Evolutionary conservation across 768 basidiomycete species (phyloP).

Genomic region (Exidia glandulosa): DNA sequence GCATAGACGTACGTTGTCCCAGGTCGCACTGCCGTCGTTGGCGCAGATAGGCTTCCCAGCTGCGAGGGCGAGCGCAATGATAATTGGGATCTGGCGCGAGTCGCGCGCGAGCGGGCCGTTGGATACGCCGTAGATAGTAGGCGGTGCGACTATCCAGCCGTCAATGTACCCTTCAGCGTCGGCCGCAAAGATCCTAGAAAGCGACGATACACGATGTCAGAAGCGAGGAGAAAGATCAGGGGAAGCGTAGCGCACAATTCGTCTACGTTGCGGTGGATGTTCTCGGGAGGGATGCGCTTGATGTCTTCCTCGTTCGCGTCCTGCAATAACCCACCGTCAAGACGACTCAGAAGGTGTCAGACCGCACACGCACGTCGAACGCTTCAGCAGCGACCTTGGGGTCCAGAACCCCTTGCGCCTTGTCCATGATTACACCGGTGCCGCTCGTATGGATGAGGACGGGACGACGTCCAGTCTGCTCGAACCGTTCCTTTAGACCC

Average conservation of each 20-base stretch:
- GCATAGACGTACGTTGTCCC: background rate
- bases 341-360: too few species aligned
- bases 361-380: slow-evolving; percentile 1
- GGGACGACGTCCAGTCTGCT: background rate
- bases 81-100: slow-evolving; percentile 1
- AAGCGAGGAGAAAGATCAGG: background rate
- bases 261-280: slow-evolving; percentile 1
- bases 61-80: background rate
- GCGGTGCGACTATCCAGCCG: slow-evolving; percentile 1
- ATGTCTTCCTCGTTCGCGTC: slow-evolving; percentile 4
- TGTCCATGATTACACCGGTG: slow-evolving; percentile 1
- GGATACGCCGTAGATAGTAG: background rate
- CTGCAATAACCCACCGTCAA: background rate
- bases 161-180: background rate
- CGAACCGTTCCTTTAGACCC: background rate
- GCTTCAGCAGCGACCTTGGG: background rate
- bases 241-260: background rate
- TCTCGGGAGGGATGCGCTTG: background rate
- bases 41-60: background rate
- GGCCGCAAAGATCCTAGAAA: background rate
- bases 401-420: background rate
- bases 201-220: background rate
- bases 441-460: slow-evolving; percentile 4
- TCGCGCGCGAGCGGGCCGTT: background rate
- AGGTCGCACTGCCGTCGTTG: background rate